Evolutionary conservation across 306 rosid species (phyloP).

Genomic region (Trifolium dubium): DNA sequence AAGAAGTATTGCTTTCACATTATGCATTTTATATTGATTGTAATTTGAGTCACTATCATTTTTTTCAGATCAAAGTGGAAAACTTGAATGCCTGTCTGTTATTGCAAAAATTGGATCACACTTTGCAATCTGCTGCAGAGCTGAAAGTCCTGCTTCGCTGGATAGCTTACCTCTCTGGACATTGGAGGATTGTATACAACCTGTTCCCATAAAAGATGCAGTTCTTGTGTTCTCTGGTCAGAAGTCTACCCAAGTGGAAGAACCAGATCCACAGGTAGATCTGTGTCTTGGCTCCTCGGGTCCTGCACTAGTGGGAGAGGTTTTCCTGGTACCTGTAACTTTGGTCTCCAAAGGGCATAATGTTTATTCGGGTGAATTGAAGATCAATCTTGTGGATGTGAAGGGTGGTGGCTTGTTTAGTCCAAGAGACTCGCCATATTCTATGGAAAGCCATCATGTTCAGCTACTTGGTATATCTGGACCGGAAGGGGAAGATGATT

Average conservation of each 20-base stretch:
- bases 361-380: slow-evolving; percentile 83
- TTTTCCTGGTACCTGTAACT: slow-evolving; percentile 80
- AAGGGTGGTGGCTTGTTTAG: slow-evolving; percentile 91
- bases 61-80: slow-evolving; percentile 85
- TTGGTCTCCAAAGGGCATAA: slow-evolving; percentile 78
- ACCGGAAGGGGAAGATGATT: slow-evolving; percentile 69
- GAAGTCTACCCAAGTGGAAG: slow-evolving; percentile 88
- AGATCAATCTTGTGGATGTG: slow-evolving; percentile 96
- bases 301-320: slow-evolving; percentile 90
- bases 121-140: slow-evolving; percentile 89
- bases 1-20: slow-evolving; percentile 26
- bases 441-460: slow-evolving; percentile 77
- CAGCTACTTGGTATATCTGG: slow-evolving; percentile 88
- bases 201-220: slow-evolving; percentile 84
- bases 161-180: slow-evolving; percentile 86
- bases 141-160: slow-evolving; percentile 95
- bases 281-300: slow-evolving; percentile 74
- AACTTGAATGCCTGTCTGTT: slow-evolving; percentile 88
- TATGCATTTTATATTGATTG: slow-evolving; percentile 23
- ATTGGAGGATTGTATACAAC: slow-evolving; percentile 65
- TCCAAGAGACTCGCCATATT: slow-evolving; percentile 71
- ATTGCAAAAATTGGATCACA: slow-evolving; percentile 80
- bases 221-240: slow-evolving; percentile 80
- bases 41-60: slow-evolving; percentile 40
- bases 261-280: slow-evolving; percentile 84